These are phyloP conservation scores for Umbilicus rupestris DNA, from an alignment of 164 flowering plant species.

Conservation along the genomic window DNA sequence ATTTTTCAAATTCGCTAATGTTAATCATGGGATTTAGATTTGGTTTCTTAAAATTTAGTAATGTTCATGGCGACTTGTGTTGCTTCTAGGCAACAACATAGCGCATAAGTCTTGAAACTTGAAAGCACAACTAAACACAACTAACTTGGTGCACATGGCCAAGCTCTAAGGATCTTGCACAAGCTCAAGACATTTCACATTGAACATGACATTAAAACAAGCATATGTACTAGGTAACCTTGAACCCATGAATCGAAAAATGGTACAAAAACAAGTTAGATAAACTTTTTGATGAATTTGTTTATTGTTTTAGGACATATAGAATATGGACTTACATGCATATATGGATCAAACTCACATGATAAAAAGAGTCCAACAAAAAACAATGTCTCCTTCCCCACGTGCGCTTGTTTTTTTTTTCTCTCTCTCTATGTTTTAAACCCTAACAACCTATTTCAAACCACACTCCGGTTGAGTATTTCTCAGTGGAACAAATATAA, in stretches of 20 bases:
- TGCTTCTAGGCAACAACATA: not conserved
- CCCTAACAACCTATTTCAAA: not conserved
- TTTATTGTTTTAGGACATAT: too few relatives aligned
- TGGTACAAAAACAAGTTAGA: too few relatives aligned
- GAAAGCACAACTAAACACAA: not conserved
- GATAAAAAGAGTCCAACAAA: conserved; percentile 1
- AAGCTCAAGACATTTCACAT: too few relatives aligned
- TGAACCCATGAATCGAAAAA: too few relatives aligned
- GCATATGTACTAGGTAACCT: too few relatives aligned
- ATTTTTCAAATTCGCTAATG: too few relatives aligned
- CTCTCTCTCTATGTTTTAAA: not conserved
- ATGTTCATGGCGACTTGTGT: not conserved
- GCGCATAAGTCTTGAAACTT: not conserved
- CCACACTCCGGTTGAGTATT: not conserved
- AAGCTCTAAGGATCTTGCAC: too few relatives aligned
- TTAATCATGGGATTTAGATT: not conserved
- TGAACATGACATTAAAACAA: too few relatives aligned
- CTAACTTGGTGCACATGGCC: too few relatives aligned
- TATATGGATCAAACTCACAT: not conserved
- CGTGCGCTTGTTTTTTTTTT: not conserved
- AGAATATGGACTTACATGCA: not conserved
- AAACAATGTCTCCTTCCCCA: conserved; percentile 1
- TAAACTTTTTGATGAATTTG: too few relatives aligned
- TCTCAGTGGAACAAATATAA: not conserved
- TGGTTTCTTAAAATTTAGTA: not conserved